Evolutionary conservation across 2,329 filamentous ascomycete species (phyloP).

Genomic region (Calonectria ilicicola): DNA sequence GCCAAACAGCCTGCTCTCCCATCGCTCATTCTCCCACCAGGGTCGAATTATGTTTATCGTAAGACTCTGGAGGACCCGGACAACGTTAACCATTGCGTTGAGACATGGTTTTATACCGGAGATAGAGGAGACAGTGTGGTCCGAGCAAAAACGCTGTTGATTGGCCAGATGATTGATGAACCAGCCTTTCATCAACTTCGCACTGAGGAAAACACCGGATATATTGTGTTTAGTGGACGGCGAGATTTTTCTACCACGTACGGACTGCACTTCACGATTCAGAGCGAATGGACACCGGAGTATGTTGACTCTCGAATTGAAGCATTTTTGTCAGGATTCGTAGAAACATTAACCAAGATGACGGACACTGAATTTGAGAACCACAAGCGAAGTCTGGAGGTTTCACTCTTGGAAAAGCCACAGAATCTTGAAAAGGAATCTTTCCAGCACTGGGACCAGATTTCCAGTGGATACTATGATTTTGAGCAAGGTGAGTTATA

Average conservation of each 20-base stretch:
- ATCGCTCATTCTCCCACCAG: conserved; percentile 81
- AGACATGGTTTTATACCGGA: conserved; percentile 80
- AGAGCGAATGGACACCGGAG: conserved; percentile 86
- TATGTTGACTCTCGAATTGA: conserved; percentile 93
- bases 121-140: conserved; percentile 75
- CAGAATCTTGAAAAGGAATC: conserved; percentile 93
- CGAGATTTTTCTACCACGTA: conserved; percentile 80
- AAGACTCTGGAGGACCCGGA: conserved; percentile 85
- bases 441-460: conserved; percentile 84
- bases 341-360: conserved; percentile 78
- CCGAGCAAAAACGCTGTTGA: conserved; percentile 81
- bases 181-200: conserved; percentile 94
- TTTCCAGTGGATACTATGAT: conserved; percentile 88
- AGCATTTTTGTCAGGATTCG: conserved; percentile 79
- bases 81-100: conserved; percentile 90
- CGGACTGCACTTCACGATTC: conserved; percentile 90
- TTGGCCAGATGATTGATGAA: conserved; percentile 92
- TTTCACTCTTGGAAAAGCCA: conserved; percentile 89
- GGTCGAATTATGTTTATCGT: conserved; percentile 86
- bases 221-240: conserved; percentile 90
- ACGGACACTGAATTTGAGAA: conserved; percentile 85
- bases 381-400: conserved; percentile 90
- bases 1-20: conserved; percentile 85
- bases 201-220: conserved; percentile 97
- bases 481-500: conserved; percentile 80